Conservation (phyloP, 2,329 filamentous ascomycete species). For the Colletotrichum sp. region DNA sequence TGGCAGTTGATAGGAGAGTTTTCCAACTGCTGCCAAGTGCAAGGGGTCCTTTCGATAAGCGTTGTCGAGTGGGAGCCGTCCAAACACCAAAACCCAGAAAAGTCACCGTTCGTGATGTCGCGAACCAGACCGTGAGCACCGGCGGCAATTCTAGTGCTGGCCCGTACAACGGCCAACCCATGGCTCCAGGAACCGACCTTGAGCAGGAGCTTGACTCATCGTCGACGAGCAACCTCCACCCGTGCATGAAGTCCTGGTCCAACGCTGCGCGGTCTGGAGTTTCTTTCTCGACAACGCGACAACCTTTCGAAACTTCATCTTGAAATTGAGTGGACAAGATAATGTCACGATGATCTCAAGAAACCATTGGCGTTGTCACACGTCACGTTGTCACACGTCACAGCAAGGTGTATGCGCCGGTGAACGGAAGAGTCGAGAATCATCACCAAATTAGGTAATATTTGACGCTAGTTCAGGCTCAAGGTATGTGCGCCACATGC, state of each 20-base stretch:
- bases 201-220: neutral
- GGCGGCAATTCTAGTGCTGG: neutral
- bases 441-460: neutral
- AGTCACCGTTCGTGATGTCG: neutral
- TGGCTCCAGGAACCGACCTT: neutral
- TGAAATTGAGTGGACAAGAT: neutral
- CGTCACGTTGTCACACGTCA: neutral
- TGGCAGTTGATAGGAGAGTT: neutral
- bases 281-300: neutral
- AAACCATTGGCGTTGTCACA: neutral
- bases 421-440: neutral
- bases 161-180: neutral
- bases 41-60: neutral
- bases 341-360: neutral
- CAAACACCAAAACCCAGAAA: neutral
- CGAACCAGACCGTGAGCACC: neutral
- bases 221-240: neutral
- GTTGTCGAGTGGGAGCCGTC: neutral
- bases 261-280: neutral
- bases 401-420: neutral
- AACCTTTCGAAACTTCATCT: neutral
- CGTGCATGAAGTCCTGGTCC: neutral
- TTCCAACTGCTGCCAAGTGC: neutral
- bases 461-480: neutral
- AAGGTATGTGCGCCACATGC: neutral